Evolutionary conservation across 306 rosid genomes (phyloP).

Genomic region (cucumber (Cucumis sativus)): DNA sequence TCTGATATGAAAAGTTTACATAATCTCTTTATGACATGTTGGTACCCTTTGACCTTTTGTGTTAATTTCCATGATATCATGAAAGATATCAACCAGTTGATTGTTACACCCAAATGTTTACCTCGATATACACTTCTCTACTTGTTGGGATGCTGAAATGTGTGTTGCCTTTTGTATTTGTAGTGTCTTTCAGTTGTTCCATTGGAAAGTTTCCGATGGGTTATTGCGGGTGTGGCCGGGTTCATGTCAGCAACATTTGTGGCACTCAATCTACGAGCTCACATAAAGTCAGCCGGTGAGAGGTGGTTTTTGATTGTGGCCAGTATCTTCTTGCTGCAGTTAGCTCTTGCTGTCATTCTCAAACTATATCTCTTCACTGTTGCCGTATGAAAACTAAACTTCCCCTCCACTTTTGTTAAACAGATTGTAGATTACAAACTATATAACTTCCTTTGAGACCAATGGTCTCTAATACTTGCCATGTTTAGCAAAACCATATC

Average conservation of each 20-base stretch:
- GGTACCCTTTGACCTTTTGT: background rate
- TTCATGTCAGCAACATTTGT: conserved; percentile 87
- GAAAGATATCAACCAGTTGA: background rate
- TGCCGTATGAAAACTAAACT: conserved; percentile 39
- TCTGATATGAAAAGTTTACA: background rate
- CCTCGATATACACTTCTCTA: background rate
- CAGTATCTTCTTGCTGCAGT: conserved; percentile 80
- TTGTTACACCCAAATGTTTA: background rate
- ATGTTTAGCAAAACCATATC: background rate
- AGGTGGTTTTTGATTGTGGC: conserved; percentile 91
- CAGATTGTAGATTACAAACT: conserved; percentile 24
- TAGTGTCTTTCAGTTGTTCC: conserved; percentile 92
- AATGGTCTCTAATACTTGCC: background rate
- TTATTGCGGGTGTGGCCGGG: conserved; percentile 76
- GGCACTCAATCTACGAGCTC: conserved; percentile 85
- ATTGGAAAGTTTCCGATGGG: conserved; percentile 71
- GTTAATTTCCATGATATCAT: background rate
- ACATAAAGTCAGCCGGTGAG: conserved; percentile 79
- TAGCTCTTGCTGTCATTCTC: conserved; percentile 68
- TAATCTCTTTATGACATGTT: background rate
- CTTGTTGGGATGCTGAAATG: conserved; percentile 6
- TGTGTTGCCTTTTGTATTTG: conserved; percentile 7
- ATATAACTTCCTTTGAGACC: background rate
- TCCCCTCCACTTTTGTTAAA: conserved; percentile 2
- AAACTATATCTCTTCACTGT: conserved; percentile 75